These are phyloP conservation scores for Triglochin maritima DNA, from an alignment of 106 monocot species.

Conservation along the genomic window DNA sequence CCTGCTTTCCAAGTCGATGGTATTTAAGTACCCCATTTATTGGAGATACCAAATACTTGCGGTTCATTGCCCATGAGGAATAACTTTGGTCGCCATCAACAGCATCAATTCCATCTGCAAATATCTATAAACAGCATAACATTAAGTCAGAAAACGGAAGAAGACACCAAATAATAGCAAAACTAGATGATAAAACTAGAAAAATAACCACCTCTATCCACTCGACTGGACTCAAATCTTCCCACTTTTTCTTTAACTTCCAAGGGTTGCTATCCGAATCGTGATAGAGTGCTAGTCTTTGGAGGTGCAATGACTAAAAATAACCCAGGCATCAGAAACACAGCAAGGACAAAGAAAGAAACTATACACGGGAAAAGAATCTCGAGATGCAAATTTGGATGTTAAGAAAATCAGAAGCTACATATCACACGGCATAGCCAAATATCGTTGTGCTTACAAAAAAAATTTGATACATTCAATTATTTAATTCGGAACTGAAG, in stretches of 20 bases:
- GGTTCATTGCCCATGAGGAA: constrained; percentile 43
- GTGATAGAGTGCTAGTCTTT: constrained; percentile 81
- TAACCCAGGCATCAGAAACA: constrained; percentile 5
- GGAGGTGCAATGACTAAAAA: constrained; percentile 71
- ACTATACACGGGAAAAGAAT: not conserved
- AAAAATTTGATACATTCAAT: too few species aligned
- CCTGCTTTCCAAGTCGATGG: constrained; percentile 83
- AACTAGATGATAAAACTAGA: not conserved
- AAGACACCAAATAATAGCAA: not conserved
- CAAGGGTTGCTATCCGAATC: constrained; percentile 76
- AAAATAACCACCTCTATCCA: constrained; percentile 64
- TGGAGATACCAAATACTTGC: constrained; percentile 76
- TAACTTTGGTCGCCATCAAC: constrained; percentile 10
- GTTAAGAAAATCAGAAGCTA: too few species aligned
- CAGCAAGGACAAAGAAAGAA: constrained; percentile 1
- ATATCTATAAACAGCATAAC: constrained; percentile 42
- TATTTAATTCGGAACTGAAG: too few species aligned
- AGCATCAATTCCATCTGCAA: constrained; percentile 75
- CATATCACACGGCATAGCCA: too few species aligned
- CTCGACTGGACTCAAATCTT: constrained; percentile 61
- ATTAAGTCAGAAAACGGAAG: not conserved
- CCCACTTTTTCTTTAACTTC: constrained; percentile 71
- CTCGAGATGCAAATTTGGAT: not conserved
- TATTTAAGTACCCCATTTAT: constrained; percentile 95
- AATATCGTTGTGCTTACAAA: too few species aligned